phyloP scores from a whole-genome alignment of 345 rosid genomes.

The Pistacia atlantica region DNA sequence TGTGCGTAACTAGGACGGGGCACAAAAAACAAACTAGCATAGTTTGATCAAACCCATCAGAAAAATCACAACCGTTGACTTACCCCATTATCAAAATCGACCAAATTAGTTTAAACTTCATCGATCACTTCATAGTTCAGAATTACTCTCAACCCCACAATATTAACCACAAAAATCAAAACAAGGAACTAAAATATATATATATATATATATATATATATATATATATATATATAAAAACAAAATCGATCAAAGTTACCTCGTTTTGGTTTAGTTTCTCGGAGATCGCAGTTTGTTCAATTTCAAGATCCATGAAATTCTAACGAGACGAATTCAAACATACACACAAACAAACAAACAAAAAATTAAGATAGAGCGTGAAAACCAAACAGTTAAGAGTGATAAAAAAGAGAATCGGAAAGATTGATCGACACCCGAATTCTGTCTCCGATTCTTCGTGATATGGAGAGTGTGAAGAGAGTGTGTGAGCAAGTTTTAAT shows the following conservation, averaged over 20 bases:
- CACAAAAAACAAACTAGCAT: background rate
- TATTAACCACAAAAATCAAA: background rate
- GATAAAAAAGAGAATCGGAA: background rate
- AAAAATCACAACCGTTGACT: constrained; percentile 11
- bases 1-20: no score
- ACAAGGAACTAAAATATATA: no score
- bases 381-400: no score
- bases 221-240: no score
- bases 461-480: background rate
- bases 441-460: background rate
- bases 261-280: constrained; percentile 27
- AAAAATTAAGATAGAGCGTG: background rate
- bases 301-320: constrained; percentile 2
- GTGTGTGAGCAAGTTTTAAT: background rate
- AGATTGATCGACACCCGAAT: constrained; percentile 3
- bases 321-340: background rate
- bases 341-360: background rate
- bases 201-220: no score
- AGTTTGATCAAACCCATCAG: background rate
- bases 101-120: background rate
- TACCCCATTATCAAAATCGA: background rate
- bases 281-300: constrained; percentile 10
- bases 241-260: constrained; percentile 19
- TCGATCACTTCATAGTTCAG: background rate
- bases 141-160: background rate